phyloP scores from a whole-genome alignment of 75 land plant species.

The Pinus albicaulis region DNA sequence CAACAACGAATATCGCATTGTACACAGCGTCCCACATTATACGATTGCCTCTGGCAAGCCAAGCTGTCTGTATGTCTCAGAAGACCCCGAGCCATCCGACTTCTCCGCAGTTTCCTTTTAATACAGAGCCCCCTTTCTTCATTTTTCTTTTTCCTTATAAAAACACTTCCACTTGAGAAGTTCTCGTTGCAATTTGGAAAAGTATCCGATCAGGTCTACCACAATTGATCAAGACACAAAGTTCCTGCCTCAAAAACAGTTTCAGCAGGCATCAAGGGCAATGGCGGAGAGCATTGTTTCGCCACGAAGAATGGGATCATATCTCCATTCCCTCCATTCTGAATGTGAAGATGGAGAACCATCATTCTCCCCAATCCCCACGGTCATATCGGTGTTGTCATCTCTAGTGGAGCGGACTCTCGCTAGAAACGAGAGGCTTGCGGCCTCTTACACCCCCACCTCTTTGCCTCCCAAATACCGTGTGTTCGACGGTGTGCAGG shows the following conservation, averaged over 20 bases:
- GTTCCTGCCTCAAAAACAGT: not conserved
- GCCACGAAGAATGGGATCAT: conserved; percentile 52
- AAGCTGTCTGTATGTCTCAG: too few species aligned
- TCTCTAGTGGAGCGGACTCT: conserved; percentile 64
- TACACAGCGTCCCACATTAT: too few species aligned
- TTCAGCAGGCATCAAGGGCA: not conserved
- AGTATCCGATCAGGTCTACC: not conserved
- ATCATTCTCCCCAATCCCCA: conserved; percentile 22
- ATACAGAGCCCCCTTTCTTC: not conserved
- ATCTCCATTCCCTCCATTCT: conserved; percentile 25
- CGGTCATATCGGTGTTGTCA: conserved; percentile 59
- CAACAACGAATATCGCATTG: too few species aligned
- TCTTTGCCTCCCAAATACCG: conserved; percentile 2
- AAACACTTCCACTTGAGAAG: not conserved
- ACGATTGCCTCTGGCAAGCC: too few species aligned
- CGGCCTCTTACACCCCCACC: conserved; percentile 6
- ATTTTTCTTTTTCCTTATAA: not conserved
- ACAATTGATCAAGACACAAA: too few species aligned
- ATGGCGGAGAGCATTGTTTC: conserved; percentile 18
- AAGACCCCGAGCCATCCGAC: not conserved
- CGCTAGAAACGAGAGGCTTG: conserved; percentile 49
- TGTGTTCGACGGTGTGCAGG: conserved; percentile 36
- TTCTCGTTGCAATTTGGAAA: not conserved
- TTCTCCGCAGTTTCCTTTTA: not conserved
- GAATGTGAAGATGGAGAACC: conserved; percentile 9